Evolutionary conservation across 441 rosid genomes (phyloP), one percentile per base, ranked within the genome.

Genomic region (Gossypium gossypioides): DNA sequence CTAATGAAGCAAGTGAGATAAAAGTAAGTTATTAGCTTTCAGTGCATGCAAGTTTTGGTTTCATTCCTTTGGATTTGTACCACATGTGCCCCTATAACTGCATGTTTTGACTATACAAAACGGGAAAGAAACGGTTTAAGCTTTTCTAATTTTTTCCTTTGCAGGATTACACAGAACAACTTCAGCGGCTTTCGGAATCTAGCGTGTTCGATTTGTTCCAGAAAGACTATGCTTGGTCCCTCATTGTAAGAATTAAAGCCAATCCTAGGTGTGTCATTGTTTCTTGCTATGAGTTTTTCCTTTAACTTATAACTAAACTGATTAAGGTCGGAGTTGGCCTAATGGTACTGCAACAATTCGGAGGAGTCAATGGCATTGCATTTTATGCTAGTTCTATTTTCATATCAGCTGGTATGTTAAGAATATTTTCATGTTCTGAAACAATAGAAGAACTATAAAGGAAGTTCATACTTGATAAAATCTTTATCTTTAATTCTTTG

Each of bases 261-360:
- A 19, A 59, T 68, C 52, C 24, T 75, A 63, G 10, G n/a, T 29
- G 37, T 46, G 24, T 42, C 71, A 10, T 65, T 4, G 27, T 29
- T 44, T 12, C 3, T 72, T 77, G 52, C 9, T 18, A 37, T 60
- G 12, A 56, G 19, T 46, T 73, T 27, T 57, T 22, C 1, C 1
- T 54, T 51, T 51, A 15, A 40, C 32, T 16, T 59, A 21, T 16
- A 29, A 15, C 6, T 15, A 18, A n/a, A 56, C 68, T 32, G 21
- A 6, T 62, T 10, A 50, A 88, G 92, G 84, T 84, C 29, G 92
- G 89, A 68, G 85, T 86, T 55, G 89, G 92, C 8, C 59, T 88
- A 37, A 86, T 88, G 92, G 82, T 73, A 21, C 61, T 88, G 73
- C 92, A 86, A 81, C 89, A 86, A 76, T 81, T 88, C 59, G 89